Evolutionary conservation across 2,329 filamentous ascomycete genomes (phyloP).

Genomic region (Fusarium incarnatum): DNA sequence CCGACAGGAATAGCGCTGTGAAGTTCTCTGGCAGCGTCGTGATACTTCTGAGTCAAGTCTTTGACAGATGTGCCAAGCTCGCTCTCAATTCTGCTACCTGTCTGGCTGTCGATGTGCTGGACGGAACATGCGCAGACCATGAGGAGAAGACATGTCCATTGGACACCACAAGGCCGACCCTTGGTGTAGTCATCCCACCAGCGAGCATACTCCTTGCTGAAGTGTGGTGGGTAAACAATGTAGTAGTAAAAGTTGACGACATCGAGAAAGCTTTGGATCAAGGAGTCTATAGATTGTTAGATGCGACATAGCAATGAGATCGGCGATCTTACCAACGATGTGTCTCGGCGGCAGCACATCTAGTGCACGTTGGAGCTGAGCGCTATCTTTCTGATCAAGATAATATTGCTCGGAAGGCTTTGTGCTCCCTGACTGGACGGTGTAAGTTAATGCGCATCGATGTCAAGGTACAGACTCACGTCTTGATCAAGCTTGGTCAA

Average conservation of each 20-base stretch:
- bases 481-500: slow-evolving; percentile 27
- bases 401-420: slow-evolving; percentile 21
- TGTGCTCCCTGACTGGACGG: slow-evolving; percentile 4
- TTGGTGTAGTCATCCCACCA: slow-evolving; percentile 32
- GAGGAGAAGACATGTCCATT: slow-evolving; percentile 25
- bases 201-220: slow-evolving; percentile 25
- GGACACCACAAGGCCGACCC: slow-evolving; percentile 11
- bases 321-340: slow-evolving; percentile 12
- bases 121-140: slow-evolving; percentile 31
- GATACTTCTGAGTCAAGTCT: slow-evolving; percentile 14
- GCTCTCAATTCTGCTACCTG: not conserved
- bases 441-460: not conserved
- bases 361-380: slow-evolving; percentile 11
- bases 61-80: slow-evolving; percentile 14
- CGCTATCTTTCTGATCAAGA: slow-evolving; percentile 11
- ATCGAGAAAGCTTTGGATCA: slow-evolving; percentile 22
- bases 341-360: slow-evolving; percentile 13
- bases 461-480: not conserved
- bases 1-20: slow-evolving; percentile 27
- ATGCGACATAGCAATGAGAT: not conserved
- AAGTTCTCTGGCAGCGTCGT: slow-evolving; percentile 24
- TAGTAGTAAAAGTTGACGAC: slow-evolving; percentile 33
- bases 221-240: slow-evolving; percentile 24
- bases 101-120: slow-evolving; percentile 22
- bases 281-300: slow-evolving; percentile 7